Evolutionary conservation across 2,329 filamentous ascomycete species (phyloP), one percentile per base, ranked within the genome.

Genomic region (Colletotrichum theobromicola): DNA sequence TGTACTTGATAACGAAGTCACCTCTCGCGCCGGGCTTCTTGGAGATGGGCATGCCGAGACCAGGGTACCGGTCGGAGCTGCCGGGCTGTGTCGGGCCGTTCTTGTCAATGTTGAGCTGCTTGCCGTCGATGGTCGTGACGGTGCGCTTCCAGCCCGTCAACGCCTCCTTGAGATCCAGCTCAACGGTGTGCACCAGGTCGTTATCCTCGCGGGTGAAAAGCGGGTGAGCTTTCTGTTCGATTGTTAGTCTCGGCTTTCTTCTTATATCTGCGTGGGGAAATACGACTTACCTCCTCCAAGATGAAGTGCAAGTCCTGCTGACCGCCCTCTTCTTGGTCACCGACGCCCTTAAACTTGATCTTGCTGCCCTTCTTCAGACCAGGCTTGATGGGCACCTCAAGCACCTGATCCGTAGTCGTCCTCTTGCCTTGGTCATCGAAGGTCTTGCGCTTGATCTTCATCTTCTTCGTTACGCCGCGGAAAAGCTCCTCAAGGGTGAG

Each of bases 291-390:
- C 93, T 98, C 96, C 84, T 95, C 94, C 26, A 99, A 91, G 73
- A 99, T 93, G 80, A 99, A 98, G 83, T 98, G 96, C 67, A 99
- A 85, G 84, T 99, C 97, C 84, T 99, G 97, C 74, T 95, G 94
- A 16, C 96, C 96, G 55, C 97, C 97, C 81, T 98, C 97, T 76
- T 98, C 95, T 83, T 98, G 96, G 84, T 99, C 97, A 13, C 97
- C 97, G n/a, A 99, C 96, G 55, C 96, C 95, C 81, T 94, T 94
- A 82, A 98, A 99, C 86, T 98, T 98, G 85, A 99, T 98, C 89
- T 98, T 99, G 81, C 95, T 98, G 34, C 97, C 97, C 79, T 97
- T 96, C 87, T 98, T 98, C 84, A 98, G 87, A 74, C 97, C 97
- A 7, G 95, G 93, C 87, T 98, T 98, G 86, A 99, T 98, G 61